Evolutionary conservation across 768 basidiomycete genomes (phyloP), one percentile per base, ranked within the genome.

Genomic region (Tricholoma matsutake): DNA sequence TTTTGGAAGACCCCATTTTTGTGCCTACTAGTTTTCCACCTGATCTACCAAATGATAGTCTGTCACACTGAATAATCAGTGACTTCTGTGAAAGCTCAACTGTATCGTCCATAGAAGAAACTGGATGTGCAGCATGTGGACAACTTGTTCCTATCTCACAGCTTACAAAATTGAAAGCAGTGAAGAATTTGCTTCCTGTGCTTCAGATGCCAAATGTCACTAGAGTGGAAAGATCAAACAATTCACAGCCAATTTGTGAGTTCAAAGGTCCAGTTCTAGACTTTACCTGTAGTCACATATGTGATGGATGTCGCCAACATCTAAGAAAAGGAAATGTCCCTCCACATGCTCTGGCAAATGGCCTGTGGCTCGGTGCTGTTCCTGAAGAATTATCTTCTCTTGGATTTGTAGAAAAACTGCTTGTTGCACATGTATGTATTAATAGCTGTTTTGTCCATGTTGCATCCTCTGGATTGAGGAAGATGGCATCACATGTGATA

Each of bases 341-440:
- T 25, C 22, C 6, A 6, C 43, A n/a, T 45, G 43, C 43, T 11
- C 16, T 22, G 22, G 20, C 20, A 25, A 47, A 47, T 20, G 43
- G 43, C 20, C n/a, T 18, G 9, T 45, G 43, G 43, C 20, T 45
- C 55, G 75, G 62, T 68, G 71, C 73, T 1, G 67, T 61, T 10
- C 63, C 58, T 3, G 57, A 71, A 8, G 67, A 63, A 10, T 53
- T 80, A 1, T 29, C 66, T 34, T 47, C 61, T 2, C 60, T 79
- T 1, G 69, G 45, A 3, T 76, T 69, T 54, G 64, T 66, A 0
- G 78, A 80, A 59, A 67, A 72, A 28, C 59, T 71, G 28, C 54
- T 75, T 0, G 60, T 77, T 6, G 61, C 75, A 0, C 51, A 64
- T 14, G 66, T 69, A 0, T 29, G 71, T 3, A 25, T 25, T 25